Conservation (phyloP, 805 yeast genomes). For the Saccharomycopsis fibuligera region DNA sequence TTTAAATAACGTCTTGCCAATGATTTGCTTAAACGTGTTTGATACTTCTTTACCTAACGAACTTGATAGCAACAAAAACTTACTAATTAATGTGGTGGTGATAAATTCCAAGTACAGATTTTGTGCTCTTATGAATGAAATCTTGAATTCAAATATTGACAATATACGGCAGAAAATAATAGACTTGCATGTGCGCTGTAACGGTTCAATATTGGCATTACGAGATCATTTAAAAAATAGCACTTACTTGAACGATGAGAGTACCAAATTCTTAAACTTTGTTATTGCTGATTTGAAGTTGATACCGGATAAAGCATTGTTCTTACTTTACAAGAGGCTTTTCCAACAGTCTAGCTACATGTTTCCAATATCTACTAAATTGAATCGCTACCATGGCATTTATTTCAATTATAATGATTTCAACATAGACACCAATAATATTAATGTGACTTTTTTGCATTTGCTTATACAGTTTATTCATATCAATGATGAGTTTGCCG, state of each 20-base stretch:
- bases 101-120: constrained; percentile 49
- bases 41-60: constrained; percentile 53
- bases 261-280: not conserved
- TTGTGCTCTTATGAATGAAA: constrained; percentile 45
- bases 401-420: constrained; percentile 6
- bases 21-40: constrained; percentile 45
- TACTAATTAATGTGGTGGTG: constrained; percentile 42
- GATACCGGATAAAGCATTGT: constrained; percentile 12
- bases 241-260: not conserved
- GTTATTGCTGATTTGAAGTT: constrained; percentile 2
- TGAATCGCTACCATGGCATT: not conserved
- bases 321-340: constrained; percentile 2
- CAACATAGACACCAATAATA: not conserved
- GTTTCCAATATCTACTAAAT: not conserved
- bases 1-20: constrained; percentile 49
- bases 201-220: constrained; percentile 40
- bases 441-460: constrained; percentile 2
- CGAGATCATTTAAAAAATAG: constrained; percentile 24
- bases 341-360: not conserved
- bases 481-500: not conserved
- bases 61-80: constrained; percentile 30
- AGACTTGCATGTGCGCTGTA: constrained; percentile 44
- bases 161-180: constrained; percentile 45
- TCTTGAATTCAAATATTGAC: constrained; percentile 38
- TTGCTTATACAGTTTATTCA: not conserved